phyloP scores from a whole-genome alignment of 1,284 basidiomycete genomes.

The Inonotus obliquus region DNA sequence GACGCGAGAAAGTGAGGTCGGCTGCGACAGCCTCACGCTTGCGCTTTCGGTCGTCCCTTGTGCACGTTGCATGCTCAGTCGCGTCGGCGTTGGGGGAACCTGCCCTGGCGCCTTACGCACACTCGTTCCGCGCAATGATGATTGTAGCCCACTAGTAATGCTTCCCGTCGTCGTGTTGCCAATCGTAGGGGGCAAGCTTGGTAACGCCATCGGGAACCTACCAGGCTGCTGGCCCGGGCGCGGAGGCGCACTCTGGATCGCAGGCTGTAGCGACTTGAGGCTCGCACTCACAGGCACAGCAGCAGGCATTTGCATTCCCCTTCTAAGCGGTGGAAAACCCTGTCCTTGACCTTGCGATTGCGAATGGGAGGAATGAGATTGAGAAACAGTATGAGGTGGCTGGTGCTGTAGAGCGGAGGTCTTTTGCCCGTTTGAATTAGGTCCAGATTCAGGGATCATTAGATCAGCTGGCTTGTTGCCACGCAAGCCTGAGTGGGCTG shows the following conservation, averaged over 20 bases:
- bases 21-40: constrained; percentile 22
- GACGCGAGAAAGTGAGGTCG: constrained; percentile 15
- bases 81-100: constrained; percentile 70
- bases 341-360: background rate
- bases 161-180: constrained; percentile 35
- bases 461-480: constrained; percentile 76
- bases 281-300: constrained; percentile 3
- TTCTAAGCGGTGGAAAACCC: background rate
- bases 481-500: constrained; percentile 48
- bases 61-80: constrained; percentile 45
- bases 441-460: constrained; percentile 47
- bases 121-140: constrained; percentile 28
- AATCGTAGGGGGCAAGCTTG: constrained; percentile 55
- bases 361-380: background rate
- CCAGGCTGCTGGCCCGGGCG: constrained; percentile 40
- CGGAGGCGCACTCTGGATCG: constrained; percentile 71
- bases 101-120: constrained; percentile 21
- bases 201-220: constrained; percentile 52
- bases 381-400: background rate
- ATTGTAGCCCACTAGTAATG: background rate
- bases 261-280: constrained; percentile 48
- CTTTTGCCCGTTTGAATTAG: background rate
- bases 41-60: constrained; percentile 10
- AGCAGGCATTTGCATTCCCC: background rate
- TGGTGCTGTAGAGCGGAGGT: background rate